Evolutionary conservation across 345 rosid genomes (phyloP).

Genomic region (Iberis pinnata): DNA sequence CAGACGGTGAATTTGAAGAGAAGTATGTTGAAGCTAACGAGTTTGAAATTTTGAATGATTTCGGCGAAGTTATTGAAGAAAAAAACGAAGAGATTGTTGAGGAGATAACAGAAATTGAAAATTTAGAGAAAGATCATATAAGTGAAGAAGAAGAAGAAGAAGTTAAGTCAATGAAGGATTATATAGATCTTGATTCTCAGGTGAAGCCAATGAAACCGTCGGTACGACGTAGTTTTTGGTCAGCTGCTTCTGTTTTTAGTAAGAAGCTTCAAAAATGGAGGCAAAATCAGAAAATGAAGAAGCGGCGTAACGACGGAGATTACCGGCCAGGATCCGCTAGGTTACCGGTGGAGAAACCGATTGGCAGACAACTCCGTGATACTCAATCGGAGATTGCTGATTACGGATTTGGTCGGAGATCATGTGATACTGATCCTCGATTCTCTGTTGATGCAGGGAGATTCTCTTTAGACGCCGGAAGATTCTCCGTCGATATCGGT

Average conservation of each 20-base stretch:
- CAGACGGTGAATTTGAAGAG: conserved; percentile 33
- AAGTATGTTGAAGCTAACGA: conserved; percentile 29
- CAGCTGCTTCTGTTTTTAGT: conserved; percentile 96
- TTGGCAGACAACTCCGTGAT: conserved; percentile 79
- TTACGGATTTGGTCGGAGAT: conserved; percentile 86
- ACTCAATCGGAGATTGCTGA: conserved; percentile 98
- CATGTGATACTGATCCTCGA: conserved; percentile 98
- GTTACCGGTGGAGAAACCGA: conserved; percentile 92
- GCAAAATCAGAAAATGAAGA: conserved; percentile 88
- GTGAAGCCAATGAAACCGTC: conserved; percentile 48
- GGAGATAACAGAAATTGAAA: conserved; percentile 33
- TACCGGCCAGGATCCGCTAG: conserved; percentile 56
- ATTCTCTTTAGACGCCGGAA: conserved; percentile 52
- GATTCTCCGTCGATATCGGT: conserved; percentile 36
- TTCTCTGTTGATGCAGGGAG: conserved; percentile 69
- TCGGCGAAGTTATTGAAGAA: conserved; percentile 45
- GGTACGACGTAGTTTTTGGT: conserved; percentile 87
- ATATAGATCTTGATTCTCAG: conserved; percentile 82
- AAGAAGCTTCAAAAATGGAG: conserved; percentile 97
- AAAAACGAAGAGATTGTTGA: conserved; percentile 32
- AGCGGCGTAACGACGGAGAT: conserved; percentile 44
- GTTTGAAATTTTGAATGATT: conserved; percentile 39
- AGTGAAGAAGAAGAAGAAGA: conserved; percentile 42
- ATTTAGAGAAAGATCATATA: conserved; percentile 32
- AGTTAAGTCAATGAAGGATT: conserved; percentile 75